Percentiles rank a stretch among this genome's conserved stretches.
Evolutionary conservation across 371 early-diverging fungal genomes (phyloP).

Genomic region (Mucor plumbeus): DNA sequence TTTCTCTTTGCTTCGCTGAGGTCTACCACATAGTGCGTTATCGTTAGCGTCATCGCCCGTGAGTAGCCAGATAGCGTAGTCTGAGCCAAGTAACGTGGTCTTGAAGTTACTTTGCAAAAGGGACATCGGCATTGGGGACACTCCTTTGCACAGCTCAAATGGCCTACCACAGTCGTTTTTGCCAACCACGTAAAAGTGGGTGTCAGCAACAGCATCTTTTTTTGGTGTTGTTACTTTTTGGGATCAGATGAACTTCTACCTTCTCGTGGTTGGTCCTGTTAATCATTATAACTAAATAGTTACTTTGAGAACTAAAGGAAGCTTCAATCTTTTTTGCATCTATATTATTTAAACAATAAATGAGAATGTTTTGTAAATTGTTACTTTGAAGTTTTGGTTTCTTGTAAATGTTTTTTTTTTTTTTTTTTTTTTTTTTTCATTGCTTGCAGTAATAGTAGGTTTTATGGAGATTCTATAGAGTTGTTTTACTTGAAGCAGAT

Average conservation of each 20-base stretch:
- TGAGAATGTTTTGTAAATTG: slow-evolving; percentile 18
- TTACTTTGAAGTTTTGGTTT: slow-evolving; percentile 14
- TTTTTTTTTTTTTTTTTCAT: slow-evolving; percentile 16
- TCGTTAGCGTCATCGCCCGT: too few relatives aligned
- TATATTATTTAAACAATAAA: slow-evolving; percentile 15
- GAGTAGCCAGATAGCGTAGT: too few relatives aligned
- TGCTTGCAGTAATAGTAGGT: slow-evolving; percentile 17
- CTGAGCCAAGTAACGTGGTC: too few relatives aligned
- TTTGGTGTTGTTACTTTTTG: background rate
- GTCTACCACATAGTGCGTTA: too few relatives aligned
- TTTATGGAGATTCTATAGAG: slow-evolving; percentile 17
- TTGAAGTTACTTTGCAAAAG: too few relatives aligned
- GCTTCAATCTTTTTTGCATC: background rate
- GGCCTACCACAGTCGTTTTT: too few relatives aligned
- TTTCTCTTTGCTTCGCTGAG: too few relatives aligned
- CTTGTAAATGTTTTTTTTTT: slow-evolving; percentile 16
- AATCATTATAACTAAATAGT: slow-evolving; percentile 3
- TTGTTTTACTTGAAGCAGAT: slow-evolving; percentile 12
- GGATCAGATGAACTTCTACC: slow-evolving; percentile 16
- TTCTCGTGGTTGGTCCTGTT: slow-evolving; percentile 18
- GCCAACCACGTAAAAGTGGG: too few relatives aligned
- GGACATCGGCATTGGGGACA: too few relatives aligned
- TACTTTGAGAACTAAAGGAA: slow-evolving; percentile 15
- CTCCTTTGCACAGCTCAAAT: too few relatives aligned
- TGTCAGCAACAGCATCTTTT: too few relatives aligned